A percentile compares a stretch with the other conserved stretches of the same genome.
phyloP scores from a whole-genome alignment of 2,329 filamentous ascomycete genomes.

The Colletotrichum agaves region DNA sequence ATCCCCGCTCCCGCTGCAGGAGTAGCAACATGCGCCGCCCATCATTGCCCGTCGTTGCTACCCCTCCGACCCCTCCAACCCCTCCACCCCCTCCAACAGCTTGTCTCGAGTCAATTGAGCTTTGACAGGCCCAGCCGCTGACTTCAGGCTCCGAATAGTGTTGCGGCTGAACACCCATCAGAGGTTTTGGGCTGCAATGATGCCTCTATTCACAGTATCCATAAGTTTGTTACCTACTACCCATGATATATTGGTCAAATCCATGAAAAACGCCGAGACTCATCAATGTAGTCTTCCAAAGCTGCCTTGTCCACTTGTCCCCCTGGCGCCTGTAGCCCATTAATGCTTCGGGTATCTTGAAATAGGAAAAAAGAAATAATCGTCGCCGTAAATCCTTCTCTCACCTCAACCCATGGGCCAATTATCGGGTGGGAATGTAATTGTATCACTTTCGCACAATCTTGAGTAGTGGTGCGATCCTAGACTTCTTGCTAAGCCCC shows the following conservation, averaged over 20 bases:
- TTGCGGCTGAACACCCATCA: too few species aligned
- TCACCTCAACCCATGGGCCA: background rate
- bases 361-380: background rate
- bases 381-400: background rate
- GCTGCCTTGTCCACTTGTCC: background rate
- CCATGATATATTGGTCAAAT: background rate
- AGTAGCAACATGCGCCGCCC: constrained; percentile 2
- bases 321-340: constrained; percentile 9
- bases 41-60: background rate
- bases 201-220: background rate
- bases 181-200: background rate
- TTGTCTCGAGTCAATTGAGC: background rate
- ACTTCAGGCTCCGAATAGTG: too few species aligned
- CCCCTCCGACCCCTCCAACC: constrained; percentile 20
- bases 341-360: constrained; percentile 23
- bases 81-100: constrained; percentile 7
- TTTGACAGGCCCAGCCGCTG: background rate
- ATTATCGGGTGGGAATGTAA: background rate
- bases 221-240: background rate
- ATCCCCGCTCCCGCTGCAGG: constrained; percentile 5
- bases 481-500: constrained; percentile 60
- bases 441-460: constrained; percentile 53
- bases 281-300: background rate
- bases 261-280: background rate
- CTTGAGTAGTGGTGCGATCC: constrained; percentile 64